These are phyloP conservation scores for Fagus sylvatica DNA, from an alignment of 306 rosid species.

Conservation along the genomic window DNA sequence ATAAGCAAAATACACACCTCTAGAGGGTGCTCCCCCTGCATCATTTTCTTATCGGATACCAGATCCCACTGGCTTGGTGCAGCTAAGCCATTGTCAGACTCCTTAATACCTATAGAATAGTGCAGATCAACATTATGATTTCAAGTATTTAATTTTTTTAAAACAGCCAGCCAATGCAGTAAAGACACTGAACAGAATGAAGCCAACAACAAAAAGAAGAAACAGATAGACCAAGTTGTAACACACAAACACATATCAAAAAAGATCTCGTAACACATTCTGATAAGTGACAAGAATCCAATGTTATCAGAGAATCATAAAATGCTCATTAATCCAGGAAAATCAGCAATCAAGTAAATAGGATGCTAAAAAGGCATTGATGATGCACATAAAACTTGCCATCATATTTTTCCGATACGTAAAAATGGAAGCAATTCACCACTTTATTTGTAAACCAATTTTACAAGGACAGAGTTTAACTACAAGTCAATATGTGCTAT, in stretches of 20 bases:
- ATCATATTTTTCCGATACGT: background rate
- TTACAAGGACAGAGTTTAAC: too few relatives aligned
- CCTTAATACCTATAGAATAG: constrained; percentile 73
- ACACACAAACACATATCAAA: constrained; percentile 2
- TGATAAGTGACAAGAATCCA: background rate
- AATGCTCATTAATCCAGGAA: background rate
- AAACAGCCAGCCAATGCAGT: constrained; percentile 1
- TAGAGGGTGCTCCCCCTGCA: constrained; percentile 99
- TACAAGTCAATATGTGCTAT: too few relatives aligned
- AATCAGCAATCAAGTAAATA: background rate
- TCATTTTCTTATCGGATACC: constrained; percentile 96
- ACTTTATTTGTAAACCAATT: too few relatives aligned
- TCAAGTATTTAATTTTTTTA: constrained; percentile 4
- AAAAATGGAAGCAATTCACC: too few relatives aligned
- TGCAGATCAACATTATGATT: constrained; percentile 18
- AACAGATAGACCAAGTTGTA: background rate
- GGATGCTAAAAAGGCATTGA: too few relatives aligned
- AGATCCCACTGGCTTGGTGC: constrained; percentile 99
- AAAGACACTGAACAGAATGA: constrained; percentile 8
- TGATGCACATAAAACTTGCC: too few relatives aligned
- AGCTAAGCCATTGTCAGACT: constrained; percentile 98
- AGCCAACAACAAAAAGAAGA: constrained; percentile 4
- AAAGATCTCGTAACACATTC: background rate
- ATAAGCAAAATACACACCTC: constrained; percentile 48
- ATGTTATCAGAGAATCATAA: background rate